Percentiles rank a stretch among this genome's conserved stretches.
Evolutionary conservation across 179 eudicot genomes (phyloP).

Genomic region (Beta macrorhiza): DNA sequence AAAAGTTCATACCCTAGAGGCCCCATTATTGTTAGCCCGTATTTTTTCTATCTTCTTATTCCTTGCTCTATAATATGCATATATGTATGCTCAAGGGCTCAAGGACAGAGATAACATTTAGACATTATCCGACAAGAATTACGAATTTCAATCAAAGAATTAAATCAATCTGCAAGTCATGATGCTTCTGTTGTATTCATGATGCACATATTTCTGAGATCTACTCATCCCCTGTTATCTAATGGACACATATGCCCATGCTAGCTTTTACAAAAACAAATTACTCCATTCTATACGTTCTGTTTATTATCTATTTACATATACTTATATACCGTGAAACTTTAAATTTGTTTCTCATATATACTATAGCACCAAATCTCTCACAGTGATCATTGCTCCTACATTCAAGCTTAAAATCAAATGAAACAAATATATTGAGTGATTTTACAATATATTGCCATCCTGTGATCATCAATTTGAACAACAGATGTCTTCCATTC

Average conservation of each 20-base stretch:
- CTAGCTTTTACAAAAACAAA: background rate
- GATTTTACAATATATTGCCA: background rate
- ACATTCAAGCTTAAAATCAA: background rate
- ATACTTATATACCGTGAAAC: too few relatives aligned
- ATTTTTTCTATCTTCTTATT: background rate
- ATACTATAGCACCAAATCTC: background rate
- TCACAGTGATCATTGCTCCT: background rate
- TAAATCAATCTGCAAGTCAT: background rate
- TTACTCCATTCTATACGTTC: background rate
- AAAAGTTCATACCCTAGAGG: background rate
- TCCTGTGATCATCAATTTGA: background rate
- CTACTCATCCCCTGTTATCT: background rate
- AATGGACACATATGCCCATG: background rate
- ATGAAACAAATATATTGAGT: background rate
- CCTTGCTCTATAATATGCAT: background rate
- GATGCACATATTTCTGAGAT: background rate
- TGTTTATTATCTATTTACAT: background rate
- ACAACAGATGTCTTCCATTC: too few relatives aligned
- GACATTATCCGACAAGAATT: background rate
- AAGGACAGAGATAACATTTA: background rate
- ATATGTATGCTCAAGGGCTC: background rate
- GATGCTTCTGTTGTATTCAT: background rate
- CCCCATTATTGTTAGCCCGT: background rate
- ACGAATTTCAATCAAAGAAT: background rate
- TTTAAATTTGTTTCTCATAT: too few relatives aligned